phyloP scores from a whole-genome alignment of 2,329 filamentous ascomycete genomes.

The Ramichloridium luteum region DNA sequence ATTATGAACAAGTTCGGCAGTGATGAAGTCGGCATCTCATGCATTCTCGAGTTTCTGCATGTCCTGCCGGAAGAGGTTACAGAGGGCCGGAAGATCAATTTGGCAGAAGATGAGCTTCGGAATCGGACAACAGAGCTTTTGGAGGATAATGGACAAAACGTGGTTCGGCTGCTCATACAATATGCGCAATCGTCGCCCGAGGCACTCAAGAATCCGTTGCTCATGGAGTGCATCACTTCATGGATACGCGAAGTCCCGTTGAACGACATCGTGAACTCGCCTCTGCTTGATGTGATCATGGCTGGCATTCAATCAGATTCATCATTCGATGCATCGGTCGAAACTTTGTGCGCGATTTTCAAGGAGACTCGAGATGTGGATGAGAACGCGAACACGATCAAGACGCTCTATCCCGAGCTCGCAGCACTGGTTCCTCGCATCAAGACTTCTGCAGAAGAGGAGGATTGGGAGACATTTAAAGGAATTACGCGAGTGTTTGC shows the following conservation, averaged over 20 bases:
- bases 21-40: slow-evolving; percentile 67
- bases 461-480: slow-evolving; percentile 77
- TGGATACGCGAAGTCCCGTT: slow-evolving; percentile 92
- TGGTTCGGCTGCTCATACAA: slow-evolving; percentile 74
- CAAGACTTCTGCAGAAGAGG: slow-evolving; percentile 58
- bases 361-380: slow-evolving; percentile 89
- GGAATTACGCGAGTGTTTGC: slow-evolving; percentile 82
- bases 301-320: slow-evolving; percentile 61
- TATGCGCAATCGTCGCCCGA: slow-evolving; percentile 86
- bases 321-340: slow-evolving; percentile 77
- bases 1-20: slow-evolving; percentile 68
- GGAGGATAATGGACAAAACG: slow-evolving; percentile 78
- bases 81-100: slow-evolving; percentile 97
- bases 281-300: slow-evolving; percentile 70
- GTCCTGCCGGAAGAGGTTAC: slow-evolving; percentile 98
- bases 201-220: slow-evolving; percentile 75
- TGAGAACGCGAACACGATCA: slow-evolving; percentile 71
- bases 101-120: slow-evolving; percentile 92
- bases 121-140: slow-evolving; percentile 78
- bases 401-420: slow-evolving; percentile 69
- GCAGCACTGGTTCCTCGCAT: slow-evolving; percentile 68
- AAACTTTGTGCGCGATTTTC: slow-evolving; percentile 86
- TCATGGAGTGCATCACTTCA: slow-evolving; percentile 91
- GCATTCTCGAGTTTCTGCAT: slow-evolving; percentile 88
- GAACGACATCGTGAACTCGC: slow-evolving; percentile 68